Evolutionary conservation across 129 eudicot genomes (phyloP).

Genomic region (Flaveria bidentis): DNA sequence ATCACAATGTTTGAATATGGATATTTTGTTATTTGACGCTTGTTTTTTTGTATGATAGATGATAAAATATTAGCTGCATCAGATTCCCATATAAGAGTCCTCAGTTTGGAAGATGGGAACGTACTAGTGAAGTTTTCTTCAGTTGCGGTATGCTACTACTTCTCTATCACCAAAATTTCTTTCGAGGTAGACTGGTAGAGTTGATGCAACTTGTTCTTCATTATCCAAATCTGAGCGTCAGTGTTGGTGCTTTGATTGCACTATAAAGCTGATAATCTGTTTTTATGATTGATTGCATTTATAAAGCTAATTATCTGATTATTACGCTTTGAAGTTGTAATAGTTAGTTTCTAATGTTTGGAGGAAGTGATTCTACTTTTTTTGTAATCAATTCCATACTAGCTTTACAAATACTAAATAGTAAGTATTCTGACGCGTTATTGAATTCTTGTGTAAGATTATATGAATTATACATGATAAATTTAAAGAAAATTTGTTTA

Average conservation of each 20-base stretch:
- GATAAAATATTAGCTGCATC: slow-evolving; percentile 51
- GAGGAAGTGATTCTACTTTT: neutral
- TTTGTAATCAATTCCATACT: neutral
- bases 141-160: slow-evolving; percentile 34
- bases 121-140: slow-evolving; percentile 47
- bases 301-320: too few relatives aligned
- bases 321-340: neutral
- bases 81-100: slow-evolving; percentile 35
- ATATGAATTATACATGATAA: neutral
- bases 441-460: neutral
- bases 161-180: neutral
- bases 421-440: too few relatives aligned
- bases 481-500: neutral
- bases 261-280: neutral
- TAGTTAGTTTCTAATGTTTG: neutral
- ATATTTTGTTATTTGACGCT: neutral
- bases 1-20: neutral
- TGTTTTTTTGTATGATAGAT: slow-evolving; percentile 38
- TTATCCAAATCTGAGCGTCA: neutral
- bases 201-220: neutral
- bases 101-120: slow-evolving; percentile 43
- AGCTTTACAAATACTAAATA: neutral
- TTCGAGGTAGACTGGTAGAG: neutral
- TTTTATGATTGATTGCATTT: too few relatives aligned
- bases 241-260: neutral